Conservation (phyloP, 2,329 filamentous ascomycete species). For the Fusarium nodosum region DNA sequence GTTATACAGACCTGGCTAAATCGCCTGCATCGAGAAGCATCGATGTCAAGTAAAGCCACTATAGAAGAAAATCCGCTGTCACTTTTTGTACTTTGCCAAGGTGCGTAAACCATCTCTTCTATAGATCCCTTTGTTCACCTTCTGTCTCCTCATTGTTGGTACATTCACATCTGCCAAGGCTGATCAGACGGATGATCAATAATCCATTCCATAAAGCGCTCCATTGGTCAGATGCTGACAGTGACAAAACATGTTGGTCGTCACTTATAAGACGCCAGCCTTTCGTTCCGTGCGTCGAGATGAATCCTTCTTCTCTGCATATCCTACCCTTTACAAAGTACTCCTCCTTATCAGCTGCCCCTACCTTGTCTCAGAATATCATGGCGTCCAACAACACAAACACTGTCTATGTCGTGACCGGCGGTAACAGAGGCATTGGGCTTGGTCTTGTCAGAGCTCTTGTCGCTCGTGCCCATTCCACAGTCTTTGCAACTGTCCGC, state of each 20-base stretch:
- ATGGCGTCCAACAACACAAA: slow-evolving; percentile 27
- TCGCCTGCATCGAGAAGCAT: too few relatives aligned
- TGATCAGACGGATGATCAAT: slow-evolving; percentile 7
- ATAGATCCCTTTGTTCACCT: neutral
- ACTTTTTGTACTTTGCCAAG: neutral
- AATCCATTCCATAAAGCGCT: rapidly evolving
- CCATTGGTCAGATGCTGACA: neutral
- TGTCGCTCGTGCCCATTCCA: slow-evolving; percentile 67
- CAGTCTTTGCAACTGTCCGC: slow-evolving; percentile 57
- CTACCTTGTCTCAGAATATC: rapidly evolving
- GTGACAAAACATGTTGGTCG: neutral
- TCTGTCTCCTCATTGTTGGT: too few relatives aligned
- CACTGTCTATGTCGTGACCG: slow-evolving; percentile 57
- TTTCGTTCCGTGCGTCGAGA: neutral
- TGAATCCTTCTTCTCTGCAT: neutral
- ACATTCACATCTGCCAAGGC: neutral
- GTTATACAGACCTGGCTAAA: too few relatives aligned
- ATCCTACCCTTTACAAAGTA: rapidly evolving
- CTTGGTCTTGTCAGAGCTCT: slow-evolving; percentile 55
- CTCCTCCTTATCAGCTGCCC: rapidly evolving
- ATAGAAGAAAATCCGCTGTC: too few relatives aligned
- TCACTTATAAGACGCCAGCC: slow-evolving; percentile 5
- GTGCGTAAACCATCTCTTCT: neutral
- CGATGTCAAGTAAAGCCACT: too few relatives aligned
- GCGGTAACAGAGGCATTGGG: slow-evolving; percentile 59